A percentile compares a stretch with the other conserved stretches of the same genome.
phyloP scores from a whole-genome alignment of 495 filamentous ascomycete species.

The Articulospora tetracladia region DNA sequence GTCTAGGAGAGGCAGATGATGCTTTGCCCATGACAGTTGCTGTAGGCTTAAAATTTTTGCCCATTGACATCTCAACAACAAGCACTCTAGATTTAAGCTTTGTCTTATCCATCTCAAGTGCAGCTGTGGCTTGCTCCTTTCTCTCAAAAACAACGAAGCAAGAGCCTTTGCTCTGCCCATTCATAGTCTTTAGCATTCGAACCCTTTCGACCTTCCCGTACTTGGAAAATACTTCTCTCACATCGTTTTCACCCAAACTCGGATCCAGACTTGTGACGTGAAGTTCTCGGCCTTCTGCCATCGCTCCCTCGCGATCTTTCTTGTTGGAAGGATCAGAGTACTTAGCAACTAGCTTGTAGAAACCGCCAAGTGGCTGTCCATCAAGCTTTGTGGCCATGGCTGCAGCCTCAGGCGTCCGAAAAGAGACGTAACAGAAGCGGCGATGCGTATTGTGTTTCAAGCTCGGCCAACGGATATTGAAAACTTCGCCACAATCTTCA shows the following conservation, averaged over 20 bases:
- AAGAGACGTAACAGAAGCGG: slow-evolving; percentile 92
- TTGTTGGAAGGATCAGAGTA: slow-evolving; percentile 78
- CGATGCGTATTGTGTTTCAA: slow-evolving; percentile 84
- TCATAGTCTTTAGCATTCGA: slow-evolving; percentile 57
- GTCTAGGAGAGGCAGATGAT: slow-evolving; percentile 34
- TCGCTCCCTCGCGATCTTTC: slow-evolving; percentile 75
- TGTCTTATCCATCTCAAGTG: slow-evolving; percentile 66
- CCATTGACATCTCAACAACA: slow-evolving; percentile 58
- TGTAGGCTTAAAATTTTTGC: slow-evolving; percentile 37
- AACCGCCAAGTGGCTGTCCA: slow-evolving; percentile 59
- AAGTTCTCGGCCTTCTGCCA: slow-evolving; percentile 83
- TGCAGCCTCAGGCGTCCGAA: slow-evolving; percentile 60
- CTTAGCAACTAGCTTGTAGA: slow-evolving; percentile 66
- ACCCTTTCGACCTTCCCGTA: slow-evolving; percentile 72
- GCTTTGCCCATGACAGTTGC: slow-evolving; percentile 18
- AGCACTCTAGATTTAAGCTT: slow-evolving; percentile 66
- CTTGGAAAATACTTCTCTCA: slow-evolving; percentile 64
- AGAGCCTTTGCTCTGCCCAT: slow-evolving; percentile 65
- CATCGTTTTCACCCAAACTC: slow-evolving; percentile 59
- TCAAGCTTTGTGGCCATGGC: slow-evolving; percentile 66
- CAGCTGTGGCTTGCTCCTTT: slow-evolving; percentile 65
- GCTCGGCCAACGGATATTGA: slow-evolving; percentile 84
- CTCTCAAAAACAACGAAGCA: slow-evolving; percentile 73
- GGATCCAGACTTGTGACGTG: slow-evolving; percentile 73
- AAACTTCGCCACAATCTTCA: slow-evolving; percentile 70